A percentile compares a stretch with the other conserved stretches of the same genome.
Conservation (phyloP, 371 early-diverging fungal species). For the Ecytonucleospora hepatopenaei region DNA sequence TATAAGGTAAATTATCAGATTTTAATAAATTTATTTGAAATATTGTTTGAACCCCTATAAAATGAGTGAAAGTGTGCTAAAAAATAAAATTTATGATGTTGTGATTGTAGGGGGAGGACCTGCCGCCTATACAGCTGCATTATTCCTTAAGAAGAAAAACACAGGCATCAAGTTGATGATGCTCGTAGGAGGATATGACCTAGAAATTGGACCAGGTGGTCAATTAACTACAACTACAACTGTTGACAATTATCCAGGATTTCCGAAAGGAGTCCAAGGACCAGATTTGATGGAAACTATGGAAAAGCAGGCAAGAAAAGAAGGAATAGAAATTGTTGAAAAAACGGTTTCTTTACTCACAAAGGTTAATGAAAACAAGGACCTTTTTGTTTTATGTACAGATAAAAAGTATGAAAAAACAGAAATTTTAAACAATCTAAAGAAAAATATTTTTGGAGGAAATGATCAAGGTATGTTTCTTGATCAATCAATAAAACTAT, state of each 20-base stretch:
- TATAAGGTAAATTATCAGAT: too few relatives aligned
- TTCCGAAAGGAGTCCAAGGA: constrained; percentile 54
- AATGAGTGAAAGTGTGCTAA: too few relatives aligned
- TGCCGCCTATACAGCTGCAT: constrained; percentile 83
- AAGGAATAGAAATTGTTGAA: constrained; percentile 68
- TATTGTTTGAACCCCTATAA: background rate
- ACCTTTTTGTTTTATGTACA: constrained; percentile 32
- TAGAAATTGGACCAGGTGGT: constrained; percentile 65
- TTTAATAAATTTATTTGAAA: too few relatives aligned
- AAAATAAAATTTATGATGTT: constrained; percentile 13
- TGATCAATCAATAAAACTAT: constrained; percentile 49
- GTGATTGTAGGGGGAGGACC: constrained; percentile 68
- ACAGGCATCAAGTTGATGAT: constrained; percentile 75
- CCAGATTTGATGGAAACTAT: constrained; percentile 57
- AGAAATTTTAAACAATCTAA: too few relatives aligned
- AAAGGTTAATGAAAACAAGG: constrained; percentile 32
- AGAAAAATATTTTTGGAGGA: constrained; percentile 67
- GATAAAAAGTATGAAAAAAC: constrained; percentile 59
- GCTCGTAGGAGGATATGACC: constrained; percentile 27
- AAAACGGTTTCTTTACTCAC: constrained; percentile 46
- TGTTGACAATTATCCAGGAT: constrained; percentile 60
- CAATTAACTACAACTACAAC: constrained; percentile 58
- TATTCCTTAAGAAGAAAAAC: constrained; percentile 73
- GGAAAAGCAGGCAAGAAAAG: constrained; percentile 74
- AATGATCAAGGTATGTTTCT: constrained; percentile 60